A percentile compares a stretch with the other conserved stretches of the same genome.
Evolutionary conservation across 2,329 filamentous ascomycete species (phyloP).

Genomic region (Ophiostoma ips): DNA sequence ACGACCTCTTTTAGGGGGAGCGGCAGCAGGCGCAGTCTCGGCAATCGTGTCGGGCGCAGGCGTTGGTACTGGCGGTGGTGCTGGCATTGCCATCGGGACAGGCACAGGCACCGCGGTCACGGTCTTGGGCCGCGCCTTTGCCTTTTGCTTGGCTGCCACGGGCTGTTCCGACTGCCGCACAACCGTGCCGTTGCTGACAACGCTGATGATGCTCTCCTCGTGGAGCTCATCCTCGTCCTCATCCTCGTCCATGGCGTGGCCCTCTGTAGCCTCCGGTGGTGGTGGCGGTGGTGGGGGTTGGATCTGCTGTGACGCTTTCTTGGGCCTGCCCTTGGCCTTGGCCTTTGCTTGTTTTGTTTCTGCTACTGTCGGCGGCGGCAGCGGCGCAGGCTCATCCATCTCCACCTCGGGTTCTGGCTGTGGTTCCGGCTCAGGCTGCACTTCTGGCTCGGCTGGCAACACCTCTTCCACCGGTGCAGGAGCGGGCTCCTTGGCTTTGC

Average conservation of each 20-base stretch:
- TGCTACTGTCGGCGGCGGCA: not conserved
- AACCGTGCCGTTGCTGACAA: conserved; percentile 12
- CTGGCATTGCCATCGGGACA: not conserved
- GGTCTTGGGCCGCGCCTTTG: not conserved
- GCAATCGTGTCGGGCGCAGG: not conserved
- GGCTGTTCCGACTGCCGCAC: conserved; percentile 11
- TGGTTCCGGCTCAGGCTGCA: conserved; percentile 10
- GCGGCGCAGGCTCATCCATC: conserved; percentile 8
- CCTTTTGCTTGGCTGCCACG: not conserved
- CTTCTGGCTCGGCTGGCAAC: conserved; percentile 8
- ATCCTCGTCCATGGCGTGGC: conserved; percentile 4
- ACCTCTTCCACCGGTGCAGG: conserved; percentile 10
- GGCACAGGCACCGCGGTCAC: not conserved
- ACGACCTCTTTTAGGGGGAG: conserved; percentile 18
- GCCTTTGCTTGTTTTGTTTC: conserved; percentile 7
- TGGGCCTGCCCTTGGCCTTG: conserved; percentile 2
- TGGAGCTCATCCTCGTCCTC: conserved; percentile 9
- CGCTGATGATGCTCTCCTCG: conserved; percentile 15
- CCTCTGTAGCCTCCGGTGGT: not conserved
- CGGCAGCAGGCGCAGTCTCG: not conserved
- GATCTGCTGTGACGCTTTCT: not conserved
- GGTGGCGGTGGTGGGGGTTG: not conserved
- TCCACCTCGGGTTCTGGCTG: conserved; percentile 1
- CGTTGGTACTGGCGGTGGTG: not conserved
- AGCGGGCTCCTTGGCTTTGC: conserved; percentile 27